A percentile compares a stretch with the other conserved stretches of the same genome.
These are phyloP conservation scores for Zygotorulaspora mrakii DNA, from an alignment of 1,139 yeast genomes.

Conservation along the genomic window DNA sequence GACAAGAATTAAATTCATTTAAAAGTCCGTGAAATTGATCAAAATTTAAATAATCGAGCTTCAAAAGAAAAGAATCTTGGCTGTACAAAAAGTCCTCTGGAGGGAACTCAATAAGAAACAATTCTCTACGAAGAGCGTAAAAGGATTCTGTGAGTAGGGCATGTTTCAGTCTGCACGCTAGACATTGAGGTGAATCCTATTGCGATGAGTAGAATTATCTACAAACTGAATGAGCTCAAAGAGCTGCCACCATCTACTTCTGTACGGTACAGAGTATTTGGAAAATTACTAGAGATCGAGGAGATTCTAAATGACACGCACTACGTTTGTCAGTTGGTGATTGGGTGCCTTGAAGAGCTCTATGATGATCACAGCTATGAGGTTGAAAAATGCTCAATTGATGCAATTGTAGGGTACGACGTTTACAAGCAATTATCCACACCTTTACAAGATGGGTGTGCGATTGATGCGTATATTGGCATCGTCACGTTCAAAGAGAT, in stretches of 20 bases:
- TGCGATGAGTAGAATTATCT: conserved; percentile 16
- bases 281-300: conserved; percentile 15
- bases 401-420: conserved; percentile 10
- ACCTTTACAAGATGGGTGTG: conserved; percentile 7
- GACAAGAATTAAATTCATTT: conserved; percentile 7
- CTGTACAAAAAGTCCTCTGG: neutral
- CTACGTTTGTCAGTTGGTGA: conserved; percentile 5
- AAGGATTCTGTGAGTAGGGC: neutral
- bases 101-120: conserved; percentile 10
- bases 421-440: conserved; percentile 9
- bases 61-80: neutral
- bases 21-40: conserved; percentile 8
- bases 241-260: conserved; percentile 6
- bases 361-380: conserved; percentile 8
- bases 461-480: conserved; percentile 7
- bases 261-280: conserved; percentile 17
- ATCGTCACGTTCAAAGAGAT: conserved; percentile 2
- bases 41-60: neutral
- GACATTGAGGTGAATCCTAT: neutral
- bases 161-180: neutral
- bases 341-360: conserved; percentile 7
- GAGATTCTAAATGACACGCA: conserved; percentile 6
- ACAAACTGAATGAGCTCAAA: conserved; percentile 11
- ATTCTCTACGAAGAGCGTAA: neutral
- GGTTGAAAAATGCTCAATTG: conserved; percentile 5